A percentile compares a stretch with the other conserved stretches of the same genome.
phyloP scores from a whole-genome alignment of 225 moss, liverwort and hornwort genomes.

The Takakia lepidozioides region DNA sequence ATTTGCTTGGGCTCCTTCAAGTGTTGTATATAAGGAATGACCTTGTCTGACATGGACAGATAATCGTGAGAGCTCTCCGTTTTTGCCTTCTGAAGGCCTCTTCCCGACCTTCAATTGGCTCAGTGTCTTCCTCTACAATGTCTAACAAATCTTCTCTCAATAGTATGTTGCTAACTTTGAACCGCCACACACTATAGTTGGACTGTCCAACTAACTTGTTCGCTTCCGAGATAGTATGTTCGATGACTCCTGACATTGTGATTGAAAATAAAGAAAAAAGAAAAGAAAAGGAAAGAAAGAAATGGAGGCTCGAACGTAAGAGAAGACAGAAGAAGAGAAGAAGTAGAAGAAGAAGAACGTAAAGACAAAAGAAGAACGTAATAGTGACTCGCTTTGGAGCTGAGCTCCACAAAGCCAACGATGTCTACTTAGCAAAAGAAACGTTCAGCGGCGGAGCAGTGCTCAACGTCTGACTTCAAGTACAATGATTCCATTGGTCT shows the following conservation, averaged over 20 bases:
- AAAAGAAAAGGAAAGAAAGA: not conserved
- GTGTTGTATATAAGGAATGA: not conserved
- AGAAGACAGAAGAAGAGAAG: no score
- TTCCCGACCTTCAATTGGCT: not conserved
- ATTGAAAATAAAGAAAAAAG: not conserved
- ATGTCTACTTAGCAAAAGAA: no score
- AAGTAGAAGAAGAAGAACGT: no score
- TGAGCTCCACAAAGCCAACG: no score
- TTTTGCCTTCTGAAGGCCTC: not conserved
- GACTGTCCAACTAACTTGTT: not conserved
- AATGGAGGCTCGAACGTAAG: no score
- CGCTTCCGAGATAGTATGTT: not conserved
- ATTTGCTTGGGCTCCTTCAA: not conserved
- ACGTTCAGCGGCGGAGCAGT: no score
- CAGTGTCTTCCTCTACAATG: not conserved
- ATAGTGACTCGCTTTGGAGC: no score
- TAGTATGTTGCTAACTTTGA: not conserved
- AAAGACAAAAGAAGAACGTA: no score
- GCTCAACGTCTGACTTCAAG: no score
- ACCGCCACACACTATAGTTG: not conserved
- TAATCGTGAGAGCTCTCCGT: not conserved
- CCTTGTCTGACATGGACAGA: not conserved
- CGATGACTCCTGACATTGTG: not conserved
- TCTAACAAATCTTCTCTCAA: not conserved
- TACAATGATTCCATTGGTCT: no score